Percentiles rank a stretch among this genome's conserved stretches.
Conservation (phyloP, 805 yeast genomes). For the Wickerhamomyces sydowiorum region DNA sequence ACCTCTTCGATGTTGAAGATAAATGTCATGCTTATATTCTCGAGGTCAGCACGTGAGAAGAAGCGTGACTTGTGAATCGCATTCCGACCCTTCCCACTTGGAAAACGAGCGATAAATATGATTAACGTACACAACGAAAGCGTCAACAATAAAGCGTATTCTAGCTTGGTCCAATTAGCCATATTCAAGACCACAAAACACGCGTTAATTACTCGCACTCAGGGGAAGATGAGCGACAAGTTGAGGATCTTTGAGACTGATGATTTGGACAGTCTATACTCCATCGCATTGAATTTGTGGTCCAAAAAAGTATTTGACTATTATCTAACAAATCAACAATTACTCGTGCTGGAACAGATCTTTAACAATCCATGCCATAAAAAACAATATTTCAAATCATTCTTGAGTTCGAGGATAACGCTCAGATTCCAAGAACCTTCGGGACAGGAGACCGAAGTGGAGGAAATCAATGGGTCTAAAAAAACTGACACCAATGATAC, state of each 20-base stretch:
- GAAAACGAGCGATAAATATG: too few relatives aligned
- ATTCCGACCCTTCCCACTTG: too few relatives aligned
- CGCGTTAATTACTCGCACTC: too few relatives aligned
- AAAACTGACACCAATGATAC: neutral
- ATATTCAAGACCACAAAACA: too few relatives aligned
- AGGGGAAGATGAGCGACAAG: constrained; percentile 8
- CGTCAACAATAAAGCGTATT: too few relatives aligned
- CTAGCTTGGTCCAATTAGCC: too few relatives aligned
- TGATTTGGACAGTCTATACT: constrained; percentile 19
- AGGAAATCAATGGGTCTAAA: constrained; percentile 3
- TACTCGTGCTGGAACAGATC: constrained; percentile 41
- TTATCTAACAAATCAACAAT: constrained; percentile 51
- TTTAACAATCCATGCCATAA: constrained; percentile 28
- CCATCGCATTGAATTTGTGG: constrained; percentile 18
- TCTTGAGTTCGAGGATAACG: constrained; percentile 30
- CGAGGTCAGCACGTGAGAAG: too few relatives aligned
- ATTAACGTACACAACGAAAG: too few relatives aligned
- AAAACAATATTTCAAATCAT: constrained; percentile 34
- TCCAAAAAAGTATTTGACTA: constrained; percentile 37
- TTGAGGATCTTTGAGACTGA: constrained; percentile 22
- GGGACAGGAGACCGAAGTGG: neutral
- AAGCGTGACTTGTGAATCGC: too few relatives aligned
- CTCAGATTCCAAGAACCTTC: constrained; percentile 16
- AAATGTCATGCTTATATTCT: too few relatives aligned
- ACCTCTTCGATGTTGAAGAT: too few relatives aligned